Evolutionary conservation across 2,329 filamentous ascomycete genomes (phyloP), one percentile per base, ranked within the genome.

Genomic region (Colletotrichum abscissum): DNA sequence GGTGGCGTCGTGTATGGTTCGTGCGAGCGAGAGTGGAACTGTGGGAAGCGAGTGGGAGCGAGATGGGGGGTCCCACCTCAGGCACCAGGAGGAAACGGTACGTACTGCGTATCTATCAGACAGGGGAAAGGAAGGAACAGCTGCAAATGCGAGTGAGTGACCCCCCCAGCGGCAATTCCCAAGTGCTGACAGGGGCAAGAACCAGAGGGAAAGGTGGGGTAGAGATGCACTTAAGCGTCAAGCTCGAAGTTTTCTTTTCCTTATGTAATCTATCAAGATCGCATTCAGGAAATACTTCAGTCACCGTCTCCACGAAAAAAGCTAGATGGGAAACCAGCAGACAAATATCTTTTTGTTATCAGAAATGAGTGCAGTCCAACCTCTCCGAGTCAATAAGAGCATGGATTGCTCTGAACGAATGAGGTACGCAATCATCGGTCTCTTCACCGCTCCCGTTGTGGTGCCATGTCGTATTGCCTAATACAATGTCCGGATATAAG

Each of bases 121-220:
- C 58, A 55, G 28, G 66, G 58, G 30, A 4, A 4, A 69, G 46
- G 60, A 28, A 63, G 33, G 24, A 54, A 35, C 33, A 35, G 38
- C 38, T 26, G 52, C 60, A 42, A 56, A 14, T 56, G 42, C 42
- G 16, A 57, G 49, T 35, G 57, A 56, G 38, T 42, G 38, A 14
- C 11, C 38, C 38, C 38, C 30, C 30, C 33, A 69, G 66, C 67
- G 33, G 59, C 59, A 73, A 60, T 65, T 69, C 70, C 54, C 63
- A 54, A 64, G 46, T 69, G 42, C 52, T 49, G 59, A 33, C 28
- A 49, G 33, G 52, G 59, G 38, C n/a, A 14, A 26, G 26, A 54
- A 28, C 22, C 14, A 55, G 19, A 46, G 24, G n/a, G 8, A 19
- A 22, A 35, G 56, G 55, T 33, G 19, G 66, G 42, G n/a, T 24